A percentile compares a stretch with the other conserved stretches of the same genome.
phyloP scores from a whole-genome alignment of 2,329 filamentous ascomycete species.

The Cladophialophora chaetospira region DNA sequence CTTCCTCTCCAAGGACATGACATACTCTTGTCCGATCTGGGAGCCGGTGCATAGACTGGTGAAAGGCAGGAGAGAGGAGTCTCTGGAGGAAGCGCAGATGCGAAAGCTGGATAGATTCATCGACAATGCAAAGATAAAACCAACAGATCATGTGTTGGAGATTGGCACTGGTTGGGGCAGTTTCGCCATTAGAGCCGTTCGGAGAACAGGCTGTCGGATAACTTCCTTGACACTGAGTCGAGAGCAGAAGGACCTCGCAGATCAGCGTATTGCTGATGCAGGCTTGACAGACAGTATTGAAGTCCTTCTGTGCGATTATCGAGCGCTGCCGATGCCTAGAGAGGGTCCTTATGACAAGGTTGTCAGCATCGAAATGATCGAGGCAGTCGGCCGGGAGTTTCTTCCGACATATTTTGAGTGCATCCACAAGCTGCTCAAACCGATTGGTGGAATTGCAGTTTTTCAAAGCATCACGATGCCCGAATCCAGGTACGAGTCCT shows the following conservation, averaged over 20 bases:
- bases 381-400: conserved; percentile 70
- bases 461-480: conserved; percentile 81
- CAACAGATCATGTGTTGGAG: conserved; percentile 69
- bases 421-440: conserved; percentile 65
- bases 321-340: conserved; percentile 57
- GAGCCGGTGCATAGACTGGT: conserved; percentile 49
- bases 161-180: conserved; percentile 77
- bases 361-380: conserved; percentile 76
- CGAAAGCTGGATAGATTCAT: conserved; percentile 69
- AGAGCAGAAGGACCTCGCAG: conserved; percentile 69
- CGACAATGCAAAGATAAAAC: conserved; percentile 63
- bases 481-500: conserved; percentile 66
- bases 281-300: conserved; percentile 63
- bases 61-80: conserved; percentile 53
- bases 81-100: conserved; percentile 66
- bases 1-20: conserved; percentile 36
- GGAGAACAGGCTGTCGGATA: conserved; percentile 66
- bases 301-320: conserved; percentile 70
- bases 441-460: conserved; percentile 64
- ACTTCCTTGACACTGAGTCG: conserved; percentile 69
- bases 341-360: conserved; percentile 66
- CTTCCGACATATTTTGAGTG: conserved; percentile 68
- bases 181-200: conserved; percentile 70
- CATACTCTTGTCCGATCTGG: conserved; percentile 32
- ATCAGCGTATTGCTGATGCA: conserved; percentile 63